phyloP scores from a whole-genome alignment of 805 yeast genomes.

The Starmerella stigmatis region DNA sequence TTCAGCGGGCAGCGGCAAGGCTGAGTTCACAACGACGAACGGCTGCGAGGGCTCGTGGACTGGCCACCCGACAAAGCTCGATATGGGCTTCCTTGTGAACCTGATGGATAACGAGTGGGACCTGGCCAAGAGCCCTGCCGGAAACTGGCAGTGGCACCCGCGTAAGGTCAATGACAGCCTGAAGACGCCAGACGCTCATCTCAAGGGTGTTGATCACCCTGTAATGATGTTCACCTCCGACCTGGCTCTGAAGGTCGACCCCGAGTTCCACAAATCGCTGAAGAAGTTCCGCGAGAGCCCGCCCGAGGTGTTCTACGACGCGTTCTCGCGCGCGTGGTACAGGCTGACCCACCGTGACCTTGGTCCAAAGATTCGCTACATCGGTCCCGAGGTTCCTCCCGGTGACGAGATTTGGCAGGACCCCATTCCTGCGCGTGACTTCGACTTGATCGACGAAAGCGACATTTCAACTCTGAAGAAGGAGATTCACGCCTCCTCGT shows the following conservation, averaged over 20 bases:
- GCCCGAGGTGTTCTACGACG: slow-evolving; percentile 7
- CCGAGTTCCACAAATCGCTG: slow-evolving; percentile 6
- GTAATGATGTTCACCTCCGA: slow-evolving; percentile 19
- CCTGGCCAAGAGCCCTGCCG: slow-evolving; percentile 17
- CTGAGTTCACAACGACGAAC: slow-evolving; percentile 20
- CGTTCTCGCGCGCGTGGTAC: slow-evolving; percentile 14
- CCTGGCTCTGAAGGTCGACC: slow-evolving; percentile 15
- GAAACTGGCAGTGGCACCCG: slow-evolving; percentile 19
- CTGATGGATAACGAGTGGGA: slow-evolving; percentile 15
- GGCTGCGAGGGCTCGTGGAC: slow-evolving; percentile 22
- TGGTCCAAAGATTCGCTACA: slow-evolving; percentile 15
- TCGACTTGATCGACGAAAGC: slow-evolving; percentile 1
- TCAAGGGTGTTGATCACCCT: slow-evolving; percentile 11
- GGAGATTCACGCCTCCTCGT: not conserved
- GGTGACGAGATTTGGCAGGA: slow-evolving; percentile 14
- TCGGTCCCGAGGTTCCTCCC: slow-evolving; percentile 13
- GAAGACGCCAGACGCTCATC: slow-evolving; percentile 21
- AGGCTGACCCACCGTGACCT: slow-evolving; percentile 13
- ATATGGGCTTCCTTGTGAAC: slow-evolving; percentile 15
- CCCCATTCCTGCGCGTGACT: slow-evolving; percentile 10
- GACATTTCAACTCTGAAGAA: slow-evolving; percentile 7
- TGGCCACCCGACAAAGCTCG: slow-evolving; percentile 13
- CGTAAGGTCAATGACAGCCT: not conserved
- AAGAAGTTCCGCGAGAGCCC: slow-evolving; percentile 8
- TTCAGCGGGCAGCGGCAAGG: slow-evolving; percentile 16